phyloP scores from a whole-genome alignment of 495 filamentous ascomycete genomes.

The Penicillium soppii region DNA sequence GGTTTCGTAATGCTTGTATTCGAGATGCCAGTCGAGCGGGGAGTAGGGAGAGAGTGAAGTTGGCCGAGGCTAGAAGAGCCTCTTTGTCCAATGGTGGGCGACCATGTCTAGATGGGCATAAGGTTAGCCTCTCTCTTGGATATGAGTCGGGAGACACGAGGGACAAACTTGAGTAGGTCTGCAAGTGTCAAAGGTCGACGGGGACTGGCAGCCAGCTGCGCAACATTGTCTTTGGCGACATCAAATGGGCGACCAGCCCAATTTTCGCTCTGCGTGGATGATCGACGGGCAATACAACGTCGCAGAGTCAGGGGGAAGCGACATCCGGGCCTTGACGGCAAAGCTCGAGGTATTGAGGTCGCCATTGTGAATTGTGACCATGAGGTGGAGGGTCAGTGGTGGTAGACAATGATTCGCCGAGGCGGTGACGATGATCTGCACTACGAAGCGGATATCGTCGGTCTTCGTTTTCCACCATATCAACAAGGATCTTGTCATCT shows the following conservation, averaged over 20 bases:
- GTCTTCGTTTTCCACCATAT: neutral
- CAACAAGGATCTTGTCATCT: neutral
- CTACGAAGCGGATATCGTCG: constrained; percentile 7
- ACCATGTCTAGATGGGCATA: constrained; percentile 62
- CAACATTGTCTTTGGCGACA: constrained; percentile 69
- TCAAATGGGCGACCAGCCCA: constrained; percentile 26
- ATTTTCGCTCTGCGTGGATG: constrained; percentile 15
- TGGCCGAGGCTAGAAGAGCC: constrained; percentile 81
- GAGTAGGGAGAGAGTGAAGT: constrained; percentile 90
- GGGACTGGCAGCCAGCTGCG: constrained; percentile 71
- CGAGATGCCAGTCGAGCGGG: constrained; percentile 93
- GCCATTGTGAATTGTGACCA: constrained; percentile 9
- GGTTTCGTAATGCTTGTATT: constrained; percentile 85
- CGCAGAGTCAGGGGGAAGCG: neutral
- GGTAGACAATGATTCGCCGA: constrained; percentile 6
- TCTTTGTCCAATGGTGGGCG: constrained; percentile 80
- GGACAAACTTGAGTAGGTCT: constrained; percentile 77
- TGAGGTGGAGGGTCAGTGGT: neutral
- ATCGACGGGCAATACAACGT: constrained; percentile 6
- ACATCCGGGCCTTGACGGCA: neutral
- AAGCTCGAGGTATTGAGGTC: constrained; percentile 6
- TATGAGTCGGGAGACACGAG: neutral
- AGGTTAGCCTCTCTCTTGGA: neutral
- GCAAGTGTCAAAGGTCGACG: constrained; percentile 80
- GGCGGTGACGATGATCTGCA: constrained; percentile 12